Conservation (phyloP, 495 filamentous ascomycete species). For the Lasiosphaeria hispida region DNA sequence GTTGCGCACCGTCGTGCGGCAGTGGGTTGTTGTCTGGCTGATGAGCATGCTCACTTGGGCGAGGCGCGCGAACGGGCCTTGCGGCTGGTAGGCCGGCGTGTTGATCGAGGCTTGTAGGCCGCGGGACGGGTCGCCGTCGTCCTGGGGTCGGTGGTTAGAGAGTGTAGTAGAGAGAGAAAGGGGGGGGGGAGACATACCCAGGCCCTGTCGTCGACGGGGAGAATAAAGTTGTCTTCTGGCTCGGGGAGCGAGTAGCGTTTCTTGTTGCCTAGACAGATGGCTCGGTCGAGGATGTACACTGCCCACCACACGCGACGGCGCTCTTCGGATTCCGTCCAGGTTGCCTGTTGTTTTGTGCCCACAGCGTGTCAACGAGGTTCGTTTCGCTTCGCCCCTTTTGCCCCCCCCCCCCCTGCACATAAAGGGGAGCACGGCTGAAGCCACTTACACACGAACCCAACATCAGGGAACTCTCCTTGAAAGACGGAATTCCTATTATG, state of each 20-base stretch:
- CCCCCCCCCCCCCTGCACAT: neutral
- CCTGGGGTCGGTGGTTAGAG: conserved; percentile 13
- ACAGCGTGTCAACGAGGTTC: neutral
- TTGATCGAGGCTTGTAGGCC: conserved; percentile 14
- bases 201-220: conserved; percentile 45
- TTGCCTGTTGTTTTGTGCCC: conserved; percentile 19
- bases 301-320: conserved; percentile 50
- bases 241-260: conserved; percentile 42
- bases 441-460: conserved; percentile 35
- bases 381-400: neutral
- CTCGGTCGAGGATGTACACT: conserved; percentile 48
- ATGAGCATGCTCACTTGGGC: conserved; percentile 36
- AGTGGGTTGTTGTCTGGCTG: conserved; percentile 26
- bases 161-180: neutral
- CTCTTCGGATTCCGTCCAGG: conserved; percentile 53
- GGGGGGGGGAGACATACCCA: conserved; percentile 36
- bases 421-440: too few relatives aligned
- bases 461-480: conserved; percentile 30
- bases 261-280: conserved; percentile 45
- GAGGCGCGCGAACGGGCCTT: conserved; percentile 40
- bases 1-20: conserved; percentile 11
- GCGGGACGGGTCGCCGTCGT: conserved; percentile 28
- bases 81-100: conserved; percentile 24
- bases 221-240: conserved; percentile 34
- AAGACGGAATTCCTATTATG: conserved; percentile 45